These are phyloP conservation scores for Holtermannia corniformis DNA, from an alignment of 768 basidiomycete genomes.

Conservation along the genomic window DNA sequence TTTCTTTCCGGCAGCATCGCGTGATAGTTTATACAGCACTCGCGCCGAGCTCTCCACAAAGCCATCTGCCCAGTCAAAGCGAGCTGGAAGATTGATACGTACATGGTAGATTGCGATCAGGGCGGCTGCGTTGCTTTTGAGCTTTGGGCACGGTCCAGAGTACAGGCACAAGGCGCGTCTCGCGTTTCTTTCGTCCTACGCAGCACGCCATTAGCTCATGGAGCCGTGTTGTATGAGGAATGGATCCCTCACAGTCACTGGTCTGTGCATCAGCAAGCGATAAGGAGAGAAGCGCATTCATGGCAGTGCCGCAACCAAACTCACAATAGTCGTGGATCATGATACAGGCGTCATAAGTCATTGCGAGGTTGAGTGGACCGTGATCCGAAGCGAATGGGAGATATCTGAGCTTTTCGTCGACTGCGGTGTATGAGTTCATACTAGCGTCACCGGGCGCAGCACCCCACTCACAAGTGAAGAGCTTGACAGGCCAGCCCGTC, in stretches of 20 bases:
- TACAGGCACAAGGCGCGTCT: slow-evolving; percentile 49
- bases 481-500: slow-evolving; percentile 9
- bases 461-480: slow-evolving; percentile 24
- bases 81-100: slow-evolving; percentile 39
- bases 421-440: slow-evolving; percentile 3
- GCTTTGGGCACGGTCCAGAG: slow-evolving; percentile 70
- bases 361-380: slow-evolving; percentile 36
- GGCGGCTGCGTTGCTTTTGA: slow-evolving; percentile 90
- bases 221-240: neutral
- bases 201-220: neutral
- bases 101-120: slow-evolving; percentile 88
- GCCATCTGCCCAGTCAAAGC: neutral
- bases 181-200: slow-evolving; percentile 5
- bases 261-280: neutral
- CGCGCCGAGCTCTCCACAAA: too few relatives aligned
- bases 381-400: slow-evolving; percentile 26
- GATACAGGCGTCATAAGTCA: slow-evolving; percentile 25
- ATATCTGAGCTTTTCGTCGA: slow-evolving; percentile 35
- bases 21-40: too few relatives aligned
- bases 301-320: slow-evolving; percentile 15
- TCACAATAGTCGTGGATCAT: slow-evolving; percentile 14
- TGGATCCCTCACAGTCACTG: slow-evolving; percentile 3
- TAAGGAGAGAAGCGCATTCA: slow-evolving; percentile 6
- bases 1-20: too few relatives aligned
- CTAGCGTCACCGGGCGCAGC: neutral